phyloP scores from a whole-genome alignment of 352 stramenopile species.

The Synura sp. region DNA sequence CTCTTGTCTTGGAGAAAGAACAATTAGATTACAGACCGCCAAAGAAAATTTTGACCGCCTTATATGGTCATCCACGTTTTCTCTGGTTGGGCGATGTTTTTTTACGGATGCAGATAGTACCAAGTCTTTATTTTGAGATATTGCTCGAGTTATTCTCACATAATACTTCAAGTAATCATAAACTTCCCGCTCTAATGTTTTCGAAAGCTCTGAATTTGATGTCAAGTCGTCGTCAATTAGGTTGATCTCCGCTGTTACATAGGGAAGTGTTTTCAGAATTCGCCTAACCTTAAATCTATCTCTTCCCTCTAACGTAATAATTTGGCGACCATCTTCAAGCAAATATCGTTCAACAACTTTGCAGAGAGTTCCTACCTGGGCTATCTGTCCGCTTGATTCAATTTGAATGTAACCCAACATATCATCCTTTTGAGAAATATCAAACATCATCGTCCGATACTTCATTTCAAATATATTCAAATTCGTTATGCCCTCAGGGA shows the following conservation, averaged over 20 bases:
- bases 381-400: neutral
- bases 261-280: neutral
- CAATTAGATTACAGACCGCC: neutral
- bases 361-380: neutral
- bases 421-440: neutral
- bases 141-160: neutral
- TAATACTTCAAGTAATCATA: neutral
- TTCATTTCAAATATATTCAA: slow-evolving; percentile 3
- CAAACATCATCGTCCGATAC: neutral
- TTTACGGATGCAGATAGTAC: neutral
- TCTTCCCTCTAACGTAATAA: neutral
- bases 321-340: neutral
- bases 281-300: neutral
- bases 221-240: neutral
- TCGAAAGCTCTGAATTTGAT: neutral
- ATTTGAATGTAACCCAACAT: neutral
- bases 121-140: neutral
- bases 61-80: neutral
- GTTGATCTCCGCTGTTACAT: neutral
- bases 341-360: neutral
- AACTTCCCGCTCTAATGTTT: neutral
- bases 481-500: neutral
- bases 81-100: neutral
- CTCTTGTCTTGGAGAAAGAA: neutral
- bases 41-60: neutral